A percentile compares a stretch with the other conserved stretches of the same genome.
Conservation (phyloP, 768 basidiomycete species). For the Podaxis sp. region DNA sequence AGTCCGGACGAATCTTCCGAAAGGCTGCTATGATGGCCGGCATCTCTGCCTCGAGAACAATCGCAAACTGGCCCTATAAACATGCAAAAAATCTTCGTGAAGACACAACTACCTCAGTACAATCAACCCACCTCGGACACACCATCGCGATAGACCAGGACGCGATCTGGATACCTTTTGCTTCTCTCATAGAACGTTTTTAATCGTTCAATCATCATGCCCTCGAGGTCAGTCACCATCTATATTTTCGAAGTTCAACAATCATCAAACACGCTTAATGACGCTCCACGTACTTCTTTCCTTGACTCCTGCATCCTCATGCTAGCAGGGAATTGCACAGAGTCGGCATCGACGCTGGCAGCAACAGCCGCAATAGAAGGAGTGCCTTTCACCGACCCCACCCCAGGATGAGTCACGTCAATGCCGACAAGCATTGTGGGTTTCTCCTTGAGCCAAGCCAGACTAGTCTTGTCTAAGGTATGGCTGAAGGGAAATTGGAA, state of each 20-base stretch:
- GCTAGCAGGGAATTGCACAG: constrained; percentile 71
- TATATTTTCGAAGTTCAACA: constrained; percentile 21
- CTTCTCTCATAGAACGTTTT: constrained; percentile 44
- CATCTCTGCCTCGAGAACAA: constrained; percentile 60
- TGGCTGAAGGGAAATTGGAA: constrained; percentile 28
- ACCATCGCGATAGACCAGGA: constrained; percentile 77
- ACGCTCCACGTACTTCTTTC: constrained; percentile 57
- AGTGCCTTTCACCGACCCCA: constrained; percentile 66
- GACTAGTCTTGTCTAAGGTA: constrained; percentile 40
- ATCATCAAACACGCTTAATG: background rate
- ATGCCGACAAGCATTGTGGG: constrained; percentile 84
- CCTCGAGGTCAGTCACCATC: constrained; percentile 69
- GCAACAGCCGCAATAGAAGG: constrained; percentile 87
- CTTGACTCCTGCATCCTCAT: constrained; percentile 66
- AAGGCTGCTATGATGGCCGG: constrained; percentile 61
- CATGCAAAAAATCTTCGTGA: constrained; percentile 13
- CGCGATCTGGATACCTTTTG: constrained; percentile 51
- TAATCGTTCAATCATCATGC: constrained; percentile 68
- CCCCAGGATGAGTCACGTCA: constrained; percentile 79
- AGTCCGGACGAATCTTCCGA: constrained; percentile 38
- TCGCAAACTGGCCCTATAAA: constrained; percentile 68
- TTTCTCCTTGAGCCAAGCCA: constrained; percentile 53
- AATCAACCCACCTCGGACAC: constrained; percentile 64
- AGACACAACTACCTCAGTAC: background rate
- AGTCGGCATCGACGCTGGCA: constrained; percentile 60